Evolutionary conservation across 129 eudicot species (phyloP), one percentile per base, ranked within the genome.

Genomic region (Cynara cardunculus): DNA sequence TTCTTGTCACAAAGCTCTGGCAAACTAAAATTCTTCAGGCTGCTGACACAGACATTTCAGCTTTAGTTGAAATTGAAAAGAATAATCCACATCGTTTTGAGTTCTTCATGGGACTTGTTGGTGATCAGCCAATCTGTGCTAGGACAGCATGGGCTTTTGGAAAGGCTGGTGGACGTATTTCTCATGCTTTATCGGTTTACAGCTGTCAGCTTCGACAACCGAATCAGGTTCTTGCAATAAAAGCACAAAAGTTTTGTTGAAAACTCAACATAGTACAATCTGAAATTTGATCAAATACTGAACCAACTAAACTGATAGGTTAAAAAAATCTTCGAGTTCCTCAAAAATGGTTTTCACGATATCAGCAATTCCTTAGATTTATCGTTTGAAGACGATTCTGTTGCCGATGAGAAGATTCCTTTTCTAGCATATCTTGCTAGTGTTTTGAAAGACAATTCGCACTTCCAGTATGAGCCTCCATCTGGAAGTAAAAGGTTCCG

Each of bases 121-220:
- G 99, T 14, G 99, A 95, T 84, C 96, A 89, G 81, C 94, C 99
- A 30, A 95, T 95, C 69, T 95, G 99, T 90, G 99, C 99, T 80
- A 91, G 99, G 32, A 95, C 97, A 76, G 99, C 97, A 49, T 95
- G 97, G 99, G 99, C 99, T 44, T 95, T 92, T 75, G 97, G 97
- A 73, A 95, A 95, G 82, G 89, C 97, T 72, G 99, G 99, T 74
- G 99, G 99, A 28, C 84, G 94, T n/a, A 92, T 95, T 77, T 92
- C 99, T 82, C 99, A 95, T 88, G 97, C 97, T 86, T 82, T 95
- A 73, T 95, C 99, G 32, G 99, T 95, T 75, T 95, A 87, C 83
- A 95, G 99, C 77, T 92, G 97, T 82, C 94, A 92, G 78, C 90
- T 95, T 76, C 96, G 93, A 80, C 93, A 92, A 85, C 99, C 99